Percentiles rank a stretch among this genome's conserved stretches.
phyloP scores from a whole-genome alignment of 306 rosid genomes.

The cucumber (Cucumis sativus) region Cucumber_9930_V3 NC_026660.2:16859501-16860000 shows the following conservation, averaged over 20 bases:
- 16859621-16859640: slow-evolving; percentile 54
- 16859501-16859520: neutral
- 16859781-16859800: slow-evolving; percentile 97
- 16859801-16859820: slow-evolving; percentile 50
- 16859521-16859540: slow-evolving; percentile 72
- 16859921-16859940: neutral
- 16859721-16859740: slow-evolving; percentile 88
- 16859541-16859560: slow-evolving; percentile 63
- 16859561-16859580: slow-evolving; percentile 77
- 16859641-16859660: slow-evolving; percentile 55
- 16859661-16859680: slow-evolving; percentile 84
- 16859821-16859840: neutral
- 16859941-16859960: slow-evolving; percentile 86
- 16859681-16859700: slow-evolving; percentile 60
- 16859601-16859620: slow-evolving; percentile 58
- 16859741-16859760: slow-evolving; percentile 66
- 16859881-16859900: too few species aligned
- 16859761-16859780: slow-evolving; percentile 82
- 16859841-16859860: neutral
- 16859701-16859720: slow-evolving; percentile 62
- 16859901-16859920: too few species aligned
- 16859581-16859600: slow-evolving; percentile 71
- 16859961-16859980: slow-evolving; percentile 80
- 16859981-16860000: slow-evolving; percentile 69
- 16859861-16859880: neutral